Percentiles rank a stretch among this genome's conserved stretches.
Conservation (phyloP, 2,329 filamentous ascomycete species). For the Ascochyta viciae-villosae region DNA sequence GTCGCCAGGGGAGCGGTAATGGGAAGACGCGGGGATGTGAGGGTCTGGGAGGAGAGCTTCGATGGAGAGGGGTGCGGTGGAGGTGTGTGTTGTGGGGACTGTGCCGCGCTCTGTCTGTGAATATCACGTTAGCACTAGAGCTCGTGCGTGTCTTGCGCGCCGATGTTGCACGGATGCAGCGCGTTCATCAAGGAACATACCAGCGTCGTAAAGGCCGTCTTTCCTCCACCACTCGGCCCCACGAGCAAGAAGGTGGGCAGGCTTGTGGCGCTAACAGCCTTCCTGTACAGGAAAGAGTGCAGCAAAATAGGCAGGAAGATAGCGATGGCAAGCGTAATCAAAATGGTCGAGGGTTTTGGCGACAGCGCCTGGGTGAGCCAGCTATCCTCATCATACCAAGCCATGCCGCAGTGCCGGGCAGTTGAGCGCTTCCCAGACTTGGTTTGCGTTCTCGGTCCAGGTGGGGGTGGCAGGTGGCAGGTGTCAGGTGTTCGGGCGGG, state of each 20-base stretch:
- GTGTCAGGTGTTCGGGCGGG: constrained; percentile 1
- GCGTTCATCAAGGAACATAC: constrained; percentile 52
- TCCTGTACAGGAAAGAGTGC: constrained; percentile 75
- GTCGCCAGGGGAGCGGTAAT: constrained; percentile 72
- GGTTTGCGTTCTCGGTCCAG: not conserved
- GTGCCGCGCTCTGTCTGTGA: constrained; percentile 63
- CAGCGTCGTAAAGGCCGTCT: constrained; percentile 85
- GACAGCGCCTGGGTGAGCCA: constrained; percentile 58
- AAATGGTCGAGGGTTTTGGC: constrained; percentile 59
- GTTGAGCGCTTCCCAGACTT: constrained; percentile 1
- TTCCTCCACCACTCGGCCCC: constrained; percentile 83
- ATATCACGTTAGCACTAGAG: not conserved
- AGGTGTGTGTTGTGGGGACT: constrained; percentile 60
- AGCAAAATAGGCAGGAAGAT: constrained; percentile 77
- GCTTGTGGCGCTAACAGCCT: constrained; percentile 66
- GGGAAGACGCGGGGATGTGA: constrained; percentile 64
- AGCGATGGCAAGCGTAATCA: constrained; percentile 73
- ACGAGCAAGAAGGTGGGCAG: constrained; percentile 81
- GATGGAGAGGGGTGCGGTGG: constrained; percentile 57
- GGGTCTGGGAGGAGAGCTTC: constrained; percentile 65
- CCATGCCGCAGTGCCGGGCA: constrained; percentile 29
- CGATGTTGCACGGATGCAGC: not conserved
- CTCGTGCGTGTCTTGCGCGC: not conserved
- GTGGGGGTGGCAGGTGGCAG: too few relatives aligned
- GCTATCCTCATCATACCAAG: constrained; percentile 49